Evolutionary conservation across 2,329 filamentous ascomycete species (phyloP).

Genomic region (Calycina herbarum): DNA sequence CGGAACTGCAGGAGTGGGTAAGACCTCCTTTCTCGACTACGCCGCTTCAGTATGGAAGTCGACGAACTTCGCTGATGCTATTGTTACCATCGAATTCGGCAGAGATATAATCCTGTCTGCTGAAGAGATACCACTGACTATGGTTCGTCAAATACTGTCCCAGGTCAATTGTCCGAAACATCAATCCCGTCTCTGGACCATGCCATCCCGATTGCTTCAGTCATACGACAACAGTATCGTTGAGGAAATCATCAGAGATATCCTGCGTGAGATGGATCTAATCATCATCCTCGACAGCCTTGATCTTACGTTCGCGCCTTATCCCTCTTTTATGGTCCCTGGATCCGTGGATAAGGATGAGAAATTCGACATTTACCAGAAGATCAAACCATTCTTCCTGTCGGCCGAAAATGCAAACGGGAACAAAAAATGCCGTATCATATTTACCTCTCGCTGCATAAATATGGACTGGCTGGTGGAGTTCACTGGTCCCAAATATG

Average conservation of each 20-base stretch:
- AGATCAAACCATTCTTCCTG: not conserved
- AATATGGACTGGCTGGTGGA: not conserved
- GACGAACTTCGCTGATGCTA: slow-evolving; percentile 16
- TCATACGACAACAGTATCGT: not conserved
- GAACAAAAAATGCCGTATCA: not conserved
- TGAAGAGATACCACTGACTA: not conserved
- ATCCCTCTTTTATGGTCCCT: not conserved
- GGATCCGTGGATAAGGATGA: not conserved
- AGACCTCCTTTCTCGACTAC: slow-evolving; percentile 12
- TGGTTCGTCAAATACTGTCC: not conserved
- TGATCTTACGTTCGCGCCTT: not conserved
- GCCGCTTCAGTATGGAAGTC: slow-evolving; percentile 13
- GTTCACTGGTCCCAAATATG: not conserved
- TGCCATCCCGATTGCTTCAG: not conserved
- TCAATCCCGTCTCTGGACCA: not conserved
- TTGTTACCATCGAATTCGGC: slow-evolving; percentile 16
- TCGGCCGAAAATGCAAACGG: not conserved
- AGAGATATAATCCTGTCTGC: not conserved
- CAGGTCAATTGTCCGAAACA: not conserved
- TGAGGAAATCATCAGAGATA: not conserved
- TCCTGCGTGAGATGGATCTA: not conserved
- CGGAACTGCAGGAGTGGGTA: slow-evolving; percentile 16
- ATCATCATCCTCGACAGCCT: not conserved
- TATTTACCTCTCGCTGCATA: not conserved
- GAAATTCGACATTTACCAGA: not conserved